A percentile compares a stretch with the other conserved stretches of the same genome.
phyloP scores from a whole-genome alignment of 495 filamentous ascomycete species.

The Penicillium macrosclerotiorum region DNA sequence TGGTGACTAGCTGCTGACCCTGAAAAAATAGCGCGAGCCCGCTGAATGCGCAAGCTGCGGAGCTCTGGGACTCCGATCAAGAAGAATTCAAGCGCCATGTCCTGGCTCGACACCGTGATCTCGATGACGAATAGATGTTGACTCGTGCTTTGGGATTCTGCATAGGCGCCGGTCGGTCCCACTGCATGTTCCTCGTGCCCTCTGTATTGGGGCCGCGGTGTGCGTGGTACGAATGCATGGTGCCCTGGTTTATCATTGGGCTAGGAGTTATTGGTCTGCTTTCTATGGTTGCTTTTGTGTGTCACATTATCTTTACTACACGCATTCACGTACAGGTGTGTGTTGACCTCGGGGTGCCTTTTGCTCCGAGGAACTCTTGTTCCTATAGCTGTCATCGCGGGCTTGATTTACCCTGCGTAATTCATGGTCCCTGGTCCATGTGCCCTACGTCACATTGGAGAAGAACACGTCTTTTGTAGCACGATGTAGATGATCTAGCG shows the following conservation, averaged over 20 bases:
- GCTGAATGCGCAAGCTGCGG: conserved; percentile 92
- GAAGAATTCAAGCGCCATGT: conserved; percentile 80
- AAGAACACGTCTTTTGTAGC: no score
- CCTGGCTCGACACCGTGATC: conserved; percentile 60
- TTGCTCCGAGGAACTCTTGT: not conserved
- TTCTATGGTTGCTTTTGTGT: conserved; percentile 10
- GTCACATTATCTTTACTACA: conserved; percentile 12
- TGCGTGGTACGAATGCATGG: conserved; percentile 27
- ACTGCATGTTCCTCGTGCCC: conserved; percentile 2
- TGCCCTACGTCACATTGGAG: no score
- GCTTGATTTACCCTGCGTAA: not conserved
- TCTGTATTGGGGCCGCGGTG: not conserved
- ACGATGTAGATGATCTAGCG: no score
- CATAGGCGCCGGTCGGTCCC: conserved; percentile 17
- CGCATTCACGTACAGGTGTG: conserved; percentile 14
- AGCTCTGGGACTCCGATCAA: conserved; percentile 90
- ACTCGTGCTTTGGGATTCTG: conserved; percentile 15
- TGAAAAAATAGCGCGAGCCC: conserved; percentile 69
- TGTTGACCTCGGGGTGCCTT: not conserved
- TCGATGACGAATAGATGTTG: conserved; percentile 50
- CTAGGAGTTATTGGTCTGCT: conserved; percentile 29
- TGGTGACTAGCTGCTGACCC: conserved; percentile 15
- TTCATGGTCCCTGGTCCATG: not conserved
- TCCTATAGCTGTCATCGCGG: not conserved
- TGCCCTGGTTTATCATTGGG: conserved; percentile 22